Evolutionary conservation across 805 yeast species (phyloP).

Genomic region (Sugiyamaella marilandica): DNA sequence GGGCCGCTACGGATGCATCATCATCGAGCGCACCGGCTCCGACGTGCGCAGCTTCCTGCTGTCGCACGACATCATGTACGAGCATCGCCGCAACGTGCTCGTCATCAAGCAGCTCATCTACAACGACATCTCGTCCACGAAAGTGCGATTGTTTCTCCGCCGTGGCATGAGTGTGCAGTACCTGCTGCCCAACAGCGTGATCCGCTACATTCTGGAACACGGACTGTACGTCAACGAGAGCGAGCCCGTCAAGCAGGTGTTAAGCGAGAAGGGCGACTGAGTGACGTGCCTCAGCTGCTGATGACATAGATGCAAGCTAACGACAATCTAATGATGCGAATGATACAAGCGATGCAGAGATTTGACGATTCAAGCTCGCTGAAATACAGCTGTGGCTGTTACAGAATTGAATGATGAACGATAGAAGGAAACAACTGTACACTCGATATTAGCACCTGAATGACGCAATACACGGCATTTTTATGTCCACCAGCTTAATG

Average conservation of each 20-base stretch:
- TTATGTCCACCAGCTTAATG: too few relatives aligned
- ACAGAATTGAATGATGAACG: background rate
- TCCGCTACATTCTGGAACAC: constrained; percentile 91
- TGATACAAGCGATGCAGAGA: background rate
- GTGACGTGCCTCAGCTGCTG: background rate
- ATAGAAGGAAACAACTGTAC: too few relatives aligned
- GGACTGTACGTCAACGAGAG: constrained; percentile 76
- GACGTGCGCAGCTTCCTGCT: constrained; percentile 90
- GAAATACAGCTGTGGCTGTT: too few relatives aligned
- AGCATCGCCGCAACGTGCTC: constrained; percentile 84
- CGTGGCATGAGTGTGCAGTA: constrained; percentile 97
- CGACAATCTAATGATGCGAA: too few relatives aligned
- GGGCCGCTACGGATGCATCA: constrained; percentile 93
- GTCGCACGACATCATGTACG: constrained; percentile 95
- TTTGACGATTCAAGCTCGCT: background rate
- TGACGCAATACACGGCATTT: too few relatives aligned
- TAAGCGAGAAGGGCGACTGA: constrained; percentile 23
- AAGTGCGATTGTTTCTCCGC: constrained; percentile 85
- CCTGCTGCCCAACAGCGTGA: constrained; percentile 87
- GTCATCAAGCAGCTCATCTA: constrained; percentile 94
- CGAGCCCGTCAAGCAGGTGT: constrained; percentile 91
- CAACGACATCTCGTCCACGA: constrained; percentile 93
- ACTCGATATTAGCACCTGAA: too few relatives aligned
- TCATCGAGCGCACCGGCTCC: constrained; percentile 93
- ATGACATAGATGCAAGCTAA: background rate